These are phyloP conservation scores for Mycena pura DNA, from an alignment of 768 basidiomycete species.

Conservation along the genomic window DNA sequence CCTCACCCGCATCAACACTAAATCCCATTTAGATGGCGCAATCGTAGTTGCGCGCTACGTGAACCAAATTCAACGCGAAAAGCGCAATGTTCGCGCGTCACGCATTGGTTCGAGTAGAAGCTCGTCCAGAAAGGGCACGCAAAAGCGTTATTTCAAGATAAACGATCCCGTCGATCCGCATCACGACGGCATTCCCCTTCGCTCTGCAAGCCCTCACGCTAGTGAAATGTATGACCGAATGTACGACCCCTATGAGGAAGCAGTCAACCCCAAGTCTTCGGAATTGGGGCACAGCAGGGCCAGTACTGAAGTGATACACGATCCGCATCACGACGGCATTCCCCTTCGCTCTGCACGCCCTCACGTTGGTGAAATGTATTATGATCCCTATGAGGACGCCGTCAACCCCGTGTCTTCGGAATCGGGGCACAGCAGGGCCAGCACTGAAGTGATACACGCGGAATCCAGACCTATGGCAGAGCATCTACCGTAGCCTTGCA, in stretches of 20 bases:
- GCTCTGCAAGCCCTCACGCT: slow-evolving; percentile 22
- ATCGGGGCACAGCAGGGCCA: not conserved
- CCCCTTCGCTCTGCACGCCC: slow-evolving; percentile 22
- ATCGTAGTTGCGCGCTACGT: slow-evolving; percentile 61
- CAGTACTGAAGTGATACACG: too few species aligned
- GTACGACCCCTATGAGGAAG: slow-evolving; percentile 50
- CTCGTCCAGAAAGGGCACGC: slow-evolving; percentile 42
- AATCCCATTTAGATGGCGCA: slow-evolving; percentile 50
- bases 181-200: slow-evolving; percentile 13
- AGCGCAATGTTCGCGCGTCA: slow-evolving; percentile 47
- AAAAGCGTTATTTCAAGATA: slow-evolving; percentile 35
- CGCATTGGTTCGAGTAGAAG: slow-evolving; percentile 43
- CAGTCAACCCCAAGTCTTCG: too few species aligned
- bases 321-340: slow-evolving; percentile 16
- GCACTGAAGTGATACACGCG: too few species aligned
- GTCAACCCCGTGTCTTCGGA: too few species aligned
- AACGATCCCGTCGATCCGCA: slow-evolving; percentile 30
- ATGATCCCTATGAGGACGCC: slow-evolving; percentile 48
- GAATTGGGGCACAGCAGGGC: slow-evolving; percentile 6
- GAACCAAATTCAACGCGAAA: slow-evolving; percentile 58
- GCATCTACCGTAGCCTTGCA: too few species aligned
- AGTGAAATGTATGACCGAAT: slow-evolving; percentile 46
- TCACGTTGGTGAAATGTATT: slow-evolving; percentile 37
- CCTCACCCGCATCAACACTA: slow-evolving; percentile 3
- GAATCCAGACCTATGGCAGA: too few species aligned